These are phyloP conservation scores for Paragyromitra xinjiangensis DNA, from an alignment of 495 filamentous ascomycete genomes.

Conservation along the genomic window DNA sequence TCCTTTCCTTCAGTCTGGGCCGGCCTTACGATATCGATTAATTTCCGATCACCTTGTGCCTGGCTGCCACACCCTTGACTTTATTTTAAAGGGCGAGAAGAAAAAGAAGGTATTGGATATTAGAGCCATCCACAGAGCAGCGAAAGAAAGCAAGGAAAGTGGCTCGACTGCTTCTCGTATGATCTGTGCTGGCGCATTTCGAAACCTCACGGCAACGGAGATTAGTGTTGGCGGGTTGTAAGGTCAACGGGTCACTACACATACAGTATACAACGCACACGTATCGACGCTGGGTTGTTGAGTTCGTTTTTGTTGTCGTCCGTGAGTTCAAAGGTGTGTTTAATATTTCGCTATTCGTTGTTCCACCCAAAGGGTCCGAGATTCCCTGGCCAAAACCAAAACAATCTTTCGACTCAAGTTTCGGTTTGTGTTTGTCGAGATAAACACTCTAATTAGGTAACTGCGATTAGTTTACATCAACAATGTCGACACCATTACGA, in stretches of 20 bases:
- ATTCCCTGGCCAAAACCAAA: conserved; percentile 3
- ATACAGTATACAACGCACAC: conserved; percentile 27
- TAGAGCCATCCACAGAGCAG: neutral
- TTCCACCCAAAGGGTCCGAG: neutral
- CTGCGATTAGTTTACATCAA: conserved; percentile 16
- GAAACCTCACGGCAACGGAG: conserved; percentile 10
- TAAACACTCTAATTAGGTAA: conserved; percentile 29
- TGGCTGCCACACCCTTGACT: conserved; percentile 13
- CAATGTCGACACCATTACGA: conserved; percentile 26
- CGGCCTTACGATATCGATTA: conserved; percentile 36
- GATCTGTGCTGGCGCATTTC: conserved; percentile 32
- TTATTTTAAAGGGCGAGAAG: neutral
- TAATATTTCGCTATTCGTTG: conserved; percentile 19
- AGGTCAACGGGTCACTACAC: conserved; percentile 29
- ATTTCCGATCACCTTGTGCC: conserved; percentile 6
- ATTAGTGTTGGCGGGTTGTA: conserved; percentile 23
- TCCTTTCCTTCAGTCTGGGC: conserved; percentile 4
- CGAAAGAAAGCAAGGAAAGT: neutral
- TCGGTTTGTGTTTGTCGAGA: conserved; percentile 18
- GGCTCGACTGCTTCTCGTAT: conserved; percentile 11
- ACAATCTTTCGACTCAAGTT: conserved; percentile 1
- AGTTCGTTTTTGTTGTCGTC: conserved; percentile 1
- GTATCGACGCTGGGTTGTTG: conserved; percentile 14
- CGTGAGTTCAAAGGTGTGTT: conserved; percentile 37
- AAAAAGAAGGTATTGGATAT: conserved; percentile 10